These are phyloP conservation scores for Plasmodium cynomolgi DNA, from an alignment of 169 alveolate genomes.

Conservation along the genomic window DNA sequence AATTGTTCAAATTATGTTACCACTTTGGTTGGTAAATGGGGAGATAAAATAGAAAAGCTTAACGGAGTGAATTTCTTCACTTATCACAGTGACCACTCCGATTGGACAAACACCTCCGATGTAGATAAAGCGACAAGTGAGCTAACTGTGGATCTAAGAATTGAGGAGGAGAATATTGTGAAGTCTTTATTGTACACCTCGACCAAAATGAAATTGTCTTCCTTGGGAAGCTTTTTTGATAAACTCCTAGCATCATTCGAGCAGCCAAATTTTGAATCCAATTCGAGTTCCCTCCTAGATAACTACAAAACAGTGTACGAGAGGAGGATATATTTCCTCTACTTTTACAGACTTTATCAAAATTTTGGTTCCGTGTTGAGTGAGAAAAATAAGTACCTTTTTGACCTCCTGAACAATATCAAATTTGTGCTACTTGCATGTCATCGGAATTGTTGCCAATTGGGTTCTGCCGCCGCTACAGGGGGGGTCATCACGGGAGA, in stretches of 20 bases:
- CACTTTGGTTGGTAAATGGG: not conserved
- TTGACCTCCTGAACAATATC: slow-evolving; percentile 53
- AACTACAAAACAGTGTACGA: slow-evolving; percentile 28
- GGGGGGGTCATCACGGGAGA: not conserved
- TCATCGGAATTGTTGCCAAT: slow-evolving; percentile 7
- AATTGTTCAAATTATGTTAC: slow-evolving; percentile 36
- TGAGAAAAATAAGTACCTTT: slow-evolving; percentile 26
- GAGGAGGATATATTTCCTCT: slow-evolving; percentile 46
- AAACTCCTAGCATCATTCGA: slow-evolving; percentile 29
- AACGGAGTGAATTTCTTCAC: not conserved
- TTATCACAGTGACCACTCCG: not conserved
- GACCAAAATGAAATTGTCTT: slow-evolving; percentile 26
- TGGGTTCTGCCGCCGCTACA: not conserved
- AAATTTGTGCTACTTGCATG: slow-evolving; percentile 15
- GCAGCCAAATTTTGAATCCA: slow-evolving; percentile 13
- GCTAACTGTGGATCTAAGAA: slow-evolving; percentile 31
- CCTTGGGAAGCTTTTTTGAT: slow-evolving; percentile 34
- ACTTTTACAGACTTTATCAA: slow-evolving; percentile 38
- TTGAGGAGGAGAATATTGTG: slow-evolving; percentile 62
- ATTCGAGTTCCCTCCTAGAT: not conserved
- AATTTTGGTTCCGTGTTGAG: slow-evolving; percentile 42
- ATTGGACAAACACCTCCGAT: not conserved
- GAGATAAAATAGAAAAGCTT: not conserved
- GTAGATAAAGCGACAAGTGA: not conserved
- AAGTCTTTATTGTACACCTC: slow-evolving; percentile 51